Percentiles rank a stretch among this genome's conserved stretches.
These are phyloP conservation scores for Exophiala alcalophila DNA, from an alignment of 2,329 filamentous ascomycete genomes.

Conservation along the genomic window DNA sequence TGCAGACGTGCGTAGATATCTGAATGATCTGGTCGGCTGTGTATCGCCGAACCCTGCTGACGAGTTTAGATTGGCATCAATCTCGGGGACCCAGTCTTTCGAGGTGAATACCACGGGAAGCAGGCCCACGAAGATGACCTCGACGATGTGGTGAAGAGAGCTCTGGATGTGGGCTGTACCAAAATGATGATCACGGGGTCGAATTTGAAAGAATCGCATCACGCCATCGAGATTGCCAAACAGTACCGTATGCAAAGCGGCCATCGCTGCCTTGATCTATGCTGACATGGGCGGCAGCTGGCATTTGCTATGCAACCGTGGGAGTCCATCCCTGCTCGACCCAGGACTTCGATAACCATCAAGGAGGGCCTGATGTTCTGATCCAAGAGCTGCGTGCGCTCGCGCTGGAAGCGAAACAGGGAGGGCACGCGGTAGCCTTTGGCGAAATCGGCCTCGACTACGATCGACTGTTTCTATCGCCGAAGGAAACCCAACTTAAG, in stretches of 20 bases:
- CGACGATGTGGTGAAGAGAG: constrained; percentile 69
- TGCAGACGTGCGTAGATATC: constrained; percentile 45
- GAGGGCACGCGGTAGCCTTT: constrained; percentile 69
- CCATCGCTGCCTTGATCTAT: background rate
- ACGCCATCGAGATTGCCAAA: constrained; percentile 70
- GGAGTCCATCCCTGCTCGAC: constrained; percentile 92
- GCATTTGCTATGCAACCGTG: constrained; percentile 81
- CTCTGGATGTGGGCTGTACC: constrained; percentile 71
- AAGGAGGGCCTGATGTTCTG: constrained; percentile 44
- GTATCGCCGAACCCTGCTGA: too few relatives aligned
- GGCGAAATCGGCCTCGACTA: constrained; percentile 97
- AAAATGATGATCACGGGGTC: constrained; percentile 95
- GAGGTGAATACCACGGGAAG: constrained; percentile 78
- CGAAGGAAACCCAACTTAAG: constrained; percentile 73
- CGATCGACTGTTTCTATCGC: constrained; percentile 80
- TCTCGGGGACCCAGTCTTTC: constrained; percentile 86
- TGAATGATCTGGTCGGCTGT: too few relatives aligned
- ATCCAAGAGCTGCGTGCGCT: constrained; percentile 62
- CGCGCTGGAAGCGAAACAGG: constrained; percentile 57
- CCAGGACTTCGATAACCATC: constrained; percentile 66
- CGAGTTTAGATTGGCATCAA: constrained; percentile 77
- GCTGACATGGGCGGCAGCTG: constrained; percentile 52
- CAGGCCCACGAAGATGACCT: constrained; percentile 51
- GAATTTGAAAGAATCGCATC: constrained; percentile 71
- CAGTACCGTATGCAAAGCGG: constrained; percentile 61